Evolutionary conservation across 2,329 filamentous ascomycete genomes (phyloP).

Genomic region (Periconia sp.): DNA sequence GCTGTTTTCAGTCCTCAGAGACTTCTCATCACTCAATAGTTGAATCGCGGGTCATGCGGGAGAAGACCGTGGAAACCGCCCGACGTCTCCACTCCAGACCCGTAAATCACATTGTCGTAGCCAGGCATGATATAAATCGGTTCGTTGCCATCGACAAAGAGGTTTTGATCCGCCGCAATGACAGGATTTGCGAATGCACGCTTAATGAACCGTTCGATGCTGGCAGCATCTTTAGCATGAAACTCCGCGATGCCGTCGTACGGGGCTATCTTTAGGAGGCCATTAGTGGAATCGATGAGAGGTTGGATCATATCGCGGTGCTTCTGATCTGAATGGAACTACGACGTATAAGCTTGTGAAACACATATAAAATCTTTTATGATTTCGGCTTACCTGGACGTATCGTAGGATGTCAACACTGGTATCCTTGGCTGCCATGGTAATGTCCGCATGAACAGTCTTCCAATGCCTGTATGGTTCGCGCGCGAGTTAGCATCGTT

Average conservation of each 20-base stretch:
- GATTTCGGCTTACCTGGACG: no score
- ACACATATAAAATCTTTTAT: no score
- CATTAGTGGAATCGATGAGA: slow-evolving; percentile 5
- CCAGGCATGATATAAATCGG: slow-evolving; percentile 18
- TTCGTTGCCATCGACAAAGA: slow-evolving; percentile 8
- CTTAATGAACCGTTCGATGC: slow-evolving; percentile 9
- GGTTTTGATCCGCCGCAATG: slow-evolving; percentile 9
- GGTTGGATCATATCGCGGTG: slow-evolving; percentile 6
- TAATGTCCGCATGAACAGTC: slow-evolving; percentile 18
- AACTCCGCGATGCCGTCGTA: slow-evolving; percentile 22
- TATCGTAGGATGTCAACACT: slow-evolving; percentile 14
- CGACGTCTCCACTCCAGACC: slow-evolving; percentile 7
- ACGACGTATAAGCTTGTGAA: no score
- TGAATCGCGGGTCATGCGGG: slow-evolving; percentile 8
- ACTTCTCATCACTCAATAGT: no score
- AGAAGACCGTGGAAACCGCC: slow-evolving; percentile 11
- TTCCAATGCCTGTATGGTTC: no score
- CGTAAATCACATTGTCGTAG: slow-evolving; percentile 21
- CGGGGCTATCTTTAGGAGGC: no score
- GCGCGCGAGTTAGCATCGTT: no score
- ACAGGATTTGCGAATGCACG: slow-evolving; percentile 4
- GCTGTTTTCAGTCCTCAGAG: no score
- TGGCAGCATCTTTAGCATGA: slow-evolving; percentile 11
- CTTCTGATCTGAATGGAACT: slow-evolving; percentile 15
- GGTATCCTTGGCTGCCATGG: slow-evolving; percentile 6